Percentiles rank a stretch among this genome's conserved stretches.
These are phyloP conservation scores for Rhizophora apiculata DNA, from an alignment of 345 rosid species.

Conservation along the genomic window DNA sequence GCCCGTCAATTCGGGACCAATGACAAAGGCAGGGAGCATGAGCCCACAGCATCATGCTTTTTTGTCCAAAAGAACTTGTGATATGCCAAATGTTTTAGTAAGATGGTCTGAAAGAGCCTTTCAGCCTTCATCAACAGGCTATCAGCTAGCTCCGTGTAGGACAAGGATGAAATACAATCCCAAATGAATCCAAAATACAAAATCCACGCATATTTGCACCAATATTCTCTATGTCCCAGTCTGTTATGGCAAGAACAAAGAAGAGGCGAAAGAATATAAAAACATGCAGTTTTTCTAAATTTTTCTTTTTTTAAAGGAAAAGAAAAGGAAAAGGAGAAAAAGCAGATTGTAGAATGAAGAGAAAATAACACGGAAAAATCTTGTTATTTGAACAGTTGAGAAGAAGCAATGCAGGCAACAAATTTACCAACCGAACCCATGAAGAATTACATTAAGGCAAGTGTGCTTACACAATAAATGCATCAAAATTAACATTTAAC, in stretches of 20 bases:
- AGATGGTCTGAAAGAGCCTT: slow-evolving; percentile 14
- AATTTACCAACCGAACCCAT: slow-evolving; percentile 32
- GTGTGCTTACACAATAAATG: slow-evolving; percentile 53
- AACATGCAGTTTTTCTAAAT: background rate
- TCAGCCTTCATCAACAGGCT: slow-evolving; percentile 16
- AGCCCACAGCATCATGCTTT: slow-evolving; percentile 22
- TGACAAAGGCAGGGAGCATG: slow-evolving; percentile 15
- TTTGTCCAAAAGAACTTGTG: slow-evolving; percentile 13
- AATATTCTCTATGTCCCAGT: slow-evolving; percentile 15
- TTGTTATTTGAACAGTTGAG: slow-evolving; percentile 41
- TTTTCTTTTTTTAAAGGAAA: too few species aligned
- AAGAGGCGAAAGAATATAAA: background rate
- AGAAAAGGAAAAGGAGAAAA: background rate
- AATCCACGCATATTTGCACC: slow-evolving; percentile 5
- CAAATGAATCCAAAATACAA: slow-evolving; percentile 13
- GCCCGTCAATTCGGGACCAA: slow-evolving; percentile 15
- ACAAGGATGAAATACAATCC: slow-evolving; percentile 15
- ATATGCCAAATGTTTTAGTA: slow-evolving; percentile 23
- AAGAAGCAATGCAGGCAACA: slow-evolving; percentile 46
- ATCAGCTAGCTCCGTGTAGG: slow-evolving; percentile 23
- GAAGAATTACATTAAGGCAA: slow-evolving; percentile 47
- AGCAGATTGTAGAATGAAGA: background rate
- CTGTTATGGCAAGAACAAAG: slow-evolving; percentile 21
- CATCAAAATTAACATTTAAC: slow-evolving; percentile 44
- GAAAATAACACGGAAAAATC: slow-evolving; percentile 23